Base-by-base conservation (phyloP, 1,284 basidiomycete genomes). In the Trichosporon faecale region DNA sequence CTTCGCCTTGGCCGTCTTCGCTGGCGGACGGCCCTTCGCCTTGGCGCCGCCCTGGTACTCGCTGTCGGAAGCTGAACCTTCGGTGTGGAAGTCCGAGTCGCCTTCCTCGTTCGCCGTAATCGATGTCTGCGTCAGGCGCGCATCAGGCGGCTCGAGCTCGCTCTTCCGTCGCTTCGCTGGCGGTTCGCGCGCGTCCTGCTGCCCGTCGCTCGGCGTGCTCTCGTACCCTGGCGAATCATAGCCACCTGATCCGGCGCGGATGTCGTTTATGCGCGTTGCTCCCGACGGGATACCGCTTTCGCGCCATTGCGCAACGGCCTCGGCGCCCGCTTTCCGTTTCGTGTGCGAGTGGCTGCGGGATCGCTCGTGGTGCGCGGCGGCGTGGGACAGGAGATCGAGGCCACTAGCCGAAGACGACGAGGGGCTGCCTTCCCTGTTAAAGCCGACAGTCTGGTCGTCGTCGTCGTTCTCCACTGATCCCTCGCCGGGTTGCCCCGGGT, bases 251-350 rank as follows among this genome's bases (percentile, higher is more conserved):
- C 23, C 64, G 16, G 63, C 67, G 25, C 67, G 67, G 8, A 65
- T 64, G 46, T 68, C 64, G 49, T 52, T 65, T 27, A 65, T 25
- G 60, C 67, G 67, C 9, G 31, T 25, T 11, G 37, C 46, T 49
- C 79, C 79, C 3, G 76, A 70, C 0, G 79, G 79, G 31, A 80
- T 80, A 21, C 78, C 79, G 16, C 70, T 74, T 18, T 74, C 74
- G 29, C 81, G 76, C 81, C 81, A 82, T 68, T 82, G 79, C n/a
- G 77, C 79, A 0, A 82, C 81, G 0, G 79, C 79, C 64, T 82
- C 80, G 11, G 79, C 78, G 4, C 80, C 80, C 0, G 76, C 78
- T 70, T 80, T 80, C 18, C 81, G 75, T 68, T 81, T 81, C 16
- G 77, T 76, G 52, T 79, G 78, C 16, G 67, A 60, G 57, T 64